phyloP scores from a whole-genome alignment of 208 protist species.

The Trypanosoma platydactyli region DNA sequence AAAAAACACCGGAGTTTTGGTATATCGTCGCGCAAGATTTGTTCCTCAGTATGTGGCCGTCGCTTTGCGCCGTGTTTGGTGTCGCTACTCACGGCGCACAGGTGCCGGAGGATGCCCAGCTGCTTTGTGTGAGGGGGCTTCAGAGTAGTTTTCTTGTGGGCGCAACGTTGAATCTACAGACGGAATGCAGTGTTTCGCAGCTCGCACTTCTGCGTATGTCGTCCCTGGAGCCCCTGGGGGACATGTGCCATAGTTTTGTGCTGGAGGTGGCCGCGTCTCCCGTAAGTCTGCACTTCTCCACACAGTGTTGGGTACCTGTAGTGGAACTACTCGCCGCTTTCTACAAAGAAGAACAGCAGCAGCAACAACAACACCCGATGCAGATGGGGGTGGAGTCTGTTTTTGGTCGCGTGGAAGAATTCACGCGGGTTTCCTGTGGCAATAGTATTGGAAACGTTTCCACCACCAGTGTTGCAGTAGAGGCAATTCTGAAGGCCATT shows the following conservation, averaged over 20 bases:
- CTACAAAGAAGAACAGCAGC: conserved; percentile 38
- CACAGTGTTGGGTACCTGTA: conserved; percentile 67
- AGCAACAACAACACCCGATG: conserved; percentile 17
- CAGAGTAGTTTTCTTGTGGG: conserved; percentile 68
- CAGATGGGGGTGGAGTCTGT: conserved; percentile 56
- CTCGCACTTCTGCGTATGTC: conserved; percentile 66
- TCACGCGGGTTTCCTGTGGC: conserved; percentile 57
- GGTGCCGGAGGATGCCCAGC: conserved; percentile 51
- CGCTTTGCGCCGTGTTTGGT: conserved; percentile 83
- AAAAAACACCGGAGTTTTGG: conserved; percentile 38
- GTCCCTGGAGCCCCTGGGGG: conserved; percentile 46
- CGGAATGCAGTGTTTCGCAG: conserved; percentile 76
- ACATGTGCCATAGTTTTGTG: conserved; percentile 48
- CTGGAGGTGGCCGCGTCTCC: conserved; percentile 62
- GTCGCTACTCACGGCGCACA: conserved; percentile 59
- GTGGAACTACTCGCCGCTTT: conserved; percentile 44
- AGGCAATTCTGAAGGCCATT: conserved; percentile 54
- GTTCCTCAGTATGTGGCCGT: conserved; percentile 79
- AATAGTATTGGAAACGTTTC: background rate
- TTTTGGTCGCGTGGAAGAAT: conserved; percentile 67
- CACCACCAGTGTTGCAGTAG: conserved; percentile 28
- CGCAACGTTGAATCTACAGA: conserved; percentile 75
- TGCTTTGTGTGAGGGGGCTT: conserved; percentile 68
- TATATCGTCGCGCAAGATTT: conserved; percentile 66
- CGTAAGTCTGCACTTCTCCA: conserved; percentile 74